Conservation (phyloP, 2,329 filamentous ascomycete species). For the Monosporascus sp. region DNA sequence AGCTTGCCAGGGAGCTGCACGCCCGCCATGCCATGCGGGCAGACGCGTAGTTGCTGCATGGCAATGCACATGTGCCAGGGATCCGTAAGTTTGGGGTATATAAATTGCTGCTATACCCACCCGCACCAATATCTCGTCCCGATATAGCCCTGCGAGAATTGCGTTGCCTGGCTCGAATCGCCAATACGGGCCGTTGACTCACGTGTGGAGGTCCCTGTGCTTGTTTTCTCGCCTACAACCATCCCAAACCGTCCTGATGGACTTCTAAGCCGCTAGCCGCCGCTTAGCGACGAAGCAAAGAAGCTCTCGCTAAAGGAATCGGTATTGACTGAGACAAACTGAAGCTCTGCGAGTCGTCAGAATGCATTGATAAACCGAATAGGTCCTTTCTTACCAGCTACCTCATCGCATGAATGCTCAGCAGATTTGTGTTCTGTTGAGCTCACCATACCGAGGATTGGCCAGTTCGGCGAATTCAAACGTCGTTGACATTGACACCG, state of each 20-base stretch:
- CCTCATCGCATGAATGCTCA: not conserved
- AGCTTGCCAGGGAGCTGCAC: too few species aligned
- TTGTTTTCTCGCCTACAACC: not conserved
- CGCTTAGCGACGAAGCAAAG: not conserved
- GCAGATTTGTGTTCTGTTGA: not conserved
- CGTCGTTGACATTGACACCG: not conserved
- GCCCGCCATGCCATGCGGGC: not conserved
- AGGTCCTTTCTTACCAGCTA: not conserved
- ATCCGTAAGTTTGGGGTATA: not conserved
- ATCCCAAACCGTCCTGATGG: not conserved
- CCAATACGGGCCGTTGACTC: not conserved
- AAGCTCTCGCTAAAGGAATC: not conserved
- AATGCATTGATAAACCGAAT: not conserved
- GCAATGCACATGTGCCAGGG: not conserved
- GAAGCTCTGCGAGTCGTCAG: not conserved
- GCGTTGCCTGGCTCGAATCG: not conserved
- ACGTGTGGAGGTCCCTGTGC: not conserved
- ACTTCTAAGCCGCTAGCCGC: not conserved
- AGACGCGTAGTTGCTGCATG: not conserved
- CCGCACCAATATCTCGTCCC: not conserved
- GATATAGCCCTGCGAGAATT: not conserved
- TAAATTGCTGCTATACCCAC: not conserved
- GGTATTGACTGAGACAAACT: not conserved
- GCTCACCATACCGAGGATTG: not conserved
- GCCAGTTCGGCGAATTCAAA: not conserved